A percentile compares a stretch with the other conserved stretches of the same genome.
Evolutionary conservation across 1,139 yeast species (phyloP).

Genomic region (Taphrina confusa): DNA sequence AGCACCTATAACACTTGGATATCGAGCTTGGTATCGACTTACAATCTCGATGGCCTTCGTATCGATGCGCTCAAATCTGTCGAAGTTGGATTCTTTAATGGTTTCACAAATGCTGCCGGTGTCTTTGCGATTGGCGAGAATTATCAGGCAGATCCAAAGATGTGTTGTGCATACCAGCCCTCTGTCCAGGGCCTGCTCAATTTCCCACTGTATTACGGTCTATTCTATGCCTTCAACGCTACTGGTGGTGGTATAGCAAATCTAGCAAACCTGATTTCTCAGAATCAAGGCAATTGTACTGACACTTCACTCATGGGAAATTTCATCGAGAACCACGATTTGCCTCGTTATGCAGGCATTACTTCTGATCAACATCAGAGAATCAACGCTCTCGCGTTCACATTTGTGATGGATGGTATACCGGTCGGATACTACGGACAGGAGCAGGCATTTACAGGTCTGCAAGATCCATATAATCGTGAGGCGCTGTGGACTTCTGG

Average conservation of each 20-base stretch:
- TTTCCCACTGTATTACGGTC: conserved; percentile 35
- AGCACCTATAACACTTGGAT: conserved; percentile 30
- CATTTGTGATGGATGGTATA: conserved; percentile 36
- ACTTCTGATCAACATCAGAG: conserved; percentile 34
- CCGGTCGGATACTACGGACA: conserved; percentile 38
- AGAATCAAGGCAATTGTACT: conserved; percentile 27
- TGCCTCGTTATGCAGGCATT: conserved; percentile 37
- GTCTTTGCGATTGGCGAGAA: conserved; percentile 38
- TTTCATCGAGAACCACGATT: conserved; percentile 38
- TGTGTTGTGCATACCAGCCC: conserved; percentile 35
- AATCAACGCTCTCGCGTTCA: conserved; percentile 33
- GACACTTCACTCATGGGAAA: conserved; percentile 33
- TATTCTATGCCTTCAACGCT: conserved; percentile 35
- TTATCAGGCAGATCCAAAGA: conserved; percentile 35
- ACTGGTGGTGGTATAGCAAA: conserved; percentile 35
- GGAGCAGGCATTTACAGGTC: conserved; percentile 38
- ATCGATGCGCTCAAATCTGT: conserved; percentile 37
- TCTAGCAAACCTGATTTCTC: conserved; percentile 30
- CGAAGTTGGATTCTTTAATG: conserved; percentile 31
- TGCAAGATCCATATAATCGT: conserved; percentile 37
- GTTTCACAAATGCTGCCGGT: conserved; percentile 34
- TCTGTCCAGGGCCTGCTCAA: conserved; percentile 36
- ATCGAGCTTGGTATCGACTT: conserved; percentile 20
- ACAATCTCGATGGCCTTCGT: conserved; percentile 37
- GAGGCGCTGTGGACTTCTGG: conserved; percentile 38